Evolutionary conservation across 2,329 filamentous ascomycete genomes (phyloP), one percentile per base, ranked within the genome.

Genomic region (Purpureocillium takamizusanense): DNA sequence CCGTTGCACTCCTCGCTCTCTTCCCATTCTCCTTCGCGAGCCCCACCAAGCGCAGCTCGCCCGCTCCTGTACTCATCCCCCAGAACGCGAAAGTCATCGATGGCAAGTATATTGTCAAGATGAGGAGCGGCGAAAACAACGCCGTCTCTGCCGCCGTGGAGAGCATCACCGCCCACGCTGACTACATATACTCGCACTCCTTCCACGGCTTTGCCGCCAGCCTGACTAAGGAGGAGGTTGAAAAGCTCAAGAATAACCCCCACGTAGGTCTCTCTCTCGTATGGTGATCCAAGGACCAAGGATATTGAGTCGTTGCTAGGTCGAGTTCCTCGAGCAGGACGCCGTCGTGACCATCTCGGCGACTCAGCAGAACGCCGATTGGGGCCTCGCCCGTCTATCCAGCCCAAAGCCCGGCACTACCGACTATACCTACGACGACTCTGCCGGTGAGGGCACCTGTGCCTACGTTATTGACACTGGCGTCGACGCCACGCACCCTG

Each of bases 341-440:
- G 54, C 51, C 33, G 44, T 55, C 25, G 50, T 67, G 33, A 54
- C 84, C 66, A 84, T 85, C 42, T 56, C 35, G 54, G 63, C 37
- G n/a, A 53, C 53, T 13, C 65, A 70, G 48, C 38, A 37, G 17
- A 46, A 51, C 32, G 60, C 66, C n/a, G 55, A 61, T 14, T 67
- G 63, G 63, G 62, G 61, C 14, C 51, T 65, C 14, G 53, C 58
- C 3, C 54, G 62, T 14, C 47, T 67, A 32, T 66, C 63, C 11
- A 57, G 47, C 50, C 44, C 46, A 12, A 18, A 21, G n/a, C 45
- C 52, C 4, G 51, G 49, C 21, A 36, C 42, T 7, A 53, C 46
- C 14, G 47, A 46, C 18, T 67, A 65, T 51, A 49, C 49, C 36
- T 67, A 61, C 47, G 61, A 67, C 39, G 47, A 47, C 1, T 54